Evolutionary conservation across 306 rosid species (phyloP).

Genomic region (Casuarina equisetifolia): DNA sequence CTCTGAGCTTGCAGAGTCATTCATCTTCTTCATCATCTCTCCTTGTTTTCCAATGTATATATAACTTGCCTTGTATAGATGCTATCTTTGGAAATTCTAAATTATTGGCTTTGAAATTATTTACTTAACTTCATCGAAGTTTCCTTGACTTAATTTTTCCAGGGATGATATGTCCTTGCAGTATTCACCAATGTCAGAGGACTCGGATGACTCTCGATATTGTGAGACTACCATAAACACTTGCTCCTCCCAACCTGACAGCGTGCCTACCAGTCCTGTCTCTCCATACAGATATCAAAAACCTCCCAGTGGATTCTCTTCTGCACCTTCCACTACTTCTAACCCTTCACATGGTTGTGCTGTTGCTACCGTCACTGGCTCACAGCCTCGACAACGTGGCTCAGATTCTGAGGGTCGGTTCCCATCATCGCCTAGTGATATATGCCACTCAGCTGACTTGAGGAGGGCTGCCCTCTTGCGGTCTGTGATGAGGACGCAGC

Average conservation of each 20-base stretch:
- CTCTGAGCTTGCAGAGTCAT: not conserved
- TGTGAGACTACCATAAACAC: constrained; percentile 57
- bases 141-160: constrained; percentile 18
- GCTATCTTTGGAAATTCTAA: not conserved
- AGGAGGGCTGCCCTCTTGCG: constrained; percentile 97
- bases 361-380: constrained; percentile 36
- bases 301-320: constrained; percentile 41
- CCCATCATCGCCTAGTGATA: constrained; percentile 97
- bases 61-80: not conserved
- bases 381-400: constrained; percentile 86
- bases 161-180: constrained; percentile 86
- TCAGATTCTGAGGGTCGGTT: constrained; percentile 96
- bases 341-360: constrained; percentile 52
- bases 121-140: not conserved
- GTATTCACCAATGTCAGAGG: constrained; percentile 99
- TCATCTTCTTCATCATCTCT: not conserved
- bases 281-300: constrained; percentile 83
- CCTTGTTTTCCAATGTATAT: constrained; percentile 2
- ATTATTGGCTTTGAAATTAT: not conserved
- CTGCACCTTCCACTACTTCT: constrained; percentile 56
- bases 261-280: constrained; percentile 79
- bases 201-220: constrained; percentile 77
- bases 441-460: constrained; percentile 95
- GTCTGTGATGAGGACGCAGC: constrained; percentile 94
- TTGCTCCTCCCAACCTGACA: constrained; percentile 65